phyloP scores from a whole-genome alignment of 306 rosid species.

The Purshia tridentata region DNA sequence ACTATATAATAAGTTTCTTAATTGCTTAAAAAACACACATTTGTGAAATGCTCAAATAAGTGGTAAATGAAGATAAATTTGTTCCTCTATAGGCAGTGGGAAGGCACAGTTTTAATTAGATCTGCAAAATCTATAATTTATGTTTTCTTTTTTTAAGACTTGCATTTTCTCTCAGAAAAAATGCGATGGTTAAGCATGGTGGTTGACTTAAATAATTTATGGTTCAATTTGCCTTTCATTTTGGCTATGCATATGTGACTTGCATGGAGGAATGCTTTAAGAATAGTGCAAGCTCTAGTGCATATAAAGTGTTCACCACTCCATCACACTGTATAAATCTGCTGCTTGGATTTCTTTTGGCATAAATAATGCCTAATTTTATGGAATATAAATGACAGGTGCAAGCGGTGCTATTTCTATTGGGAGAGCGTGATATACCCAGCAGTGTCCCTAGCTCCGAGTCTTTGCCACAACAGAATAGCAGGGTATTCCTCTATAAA shows the following conservation, averaged over 20 bases:
- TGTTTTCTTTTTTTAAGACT: not conserved
- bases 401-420: constrained; percentile 68
- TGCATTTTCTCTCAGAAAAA: not conserved
- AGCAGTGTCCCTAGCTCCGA: constrained; percentile 31
- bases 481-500: constrained; percentile 41
- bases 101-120: not conserved
- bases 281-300: not conserved
- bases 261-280: not conserved
- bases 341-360: not conserved
- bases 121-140: not conserved
- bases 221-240: not conserved
- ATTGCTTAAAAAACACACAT: not conserved
- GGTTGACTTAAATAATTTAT: not conserved
- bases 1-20: not conserved
- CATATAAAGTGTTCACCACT: not conserved
- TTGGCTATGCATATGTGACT: not conserved
- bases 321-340: not conserved
- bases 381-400: constrained; percentile 46
- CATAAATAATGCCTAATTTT: not conserved
- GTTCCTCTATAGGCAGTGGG: not conserved
- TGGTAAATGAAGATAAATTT: not conserved
- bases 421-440: constrained; percentile 56
- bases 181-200: not conserved
- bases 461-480: constrained; percentile 35
- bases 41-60: not conserved